Percentiles rank a stretch among this genome's conserved stretches.
These are phyloP conservation scores for Leucocoprinus leucothites DNA, from an alignment of 768 basidiomycete species.

Conservation along the genomic window DNA sequence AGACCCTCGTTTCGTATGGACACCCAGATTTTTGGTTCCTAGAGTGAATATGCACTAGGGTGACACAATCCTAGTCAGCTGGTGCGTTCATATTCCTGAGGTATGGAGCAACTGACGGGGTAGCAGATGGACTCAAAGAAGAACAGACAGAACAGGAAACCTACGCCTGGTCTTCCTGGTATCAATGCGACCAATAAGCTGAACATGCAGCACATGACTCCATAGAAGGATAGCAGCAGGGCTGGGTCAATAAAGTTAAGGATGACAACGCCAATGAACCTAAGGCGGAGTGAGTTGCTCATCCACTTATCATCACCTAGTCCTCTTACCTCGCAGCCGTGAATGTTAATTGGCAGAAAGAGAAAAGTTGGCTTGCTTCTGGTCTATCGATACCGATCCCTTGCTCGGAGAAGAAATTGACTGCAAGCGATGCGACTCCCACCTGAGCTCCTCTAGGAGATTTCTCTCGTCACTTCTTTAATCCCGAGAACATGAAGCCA, in stretches of 20 bases:
- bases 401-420: conserved; percentile 70
- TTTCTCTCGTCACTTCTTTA: not conserved
- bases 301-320: not conserved
- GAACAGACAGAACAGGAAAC: conserved; percentile 61
- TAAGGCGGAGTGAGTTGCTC: conserved; percentile 16
- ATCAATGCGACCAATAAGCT: conserved; percentile 47
- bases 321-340: conserved; percentile 50
- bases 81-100: not conserved
- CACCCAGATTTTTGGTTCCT: conserved; percentile 61
- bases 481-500: not conserved
- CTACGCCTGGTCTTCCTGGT: conserved; percentile 52
- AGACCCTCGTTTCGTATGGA: conserved; percentile 58
- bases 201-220: conserved; percentile 48
- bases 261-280: conserved; percentile 59
- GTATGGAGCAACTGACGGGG: conserved; percentile 36
- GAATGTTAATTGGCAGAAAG: conserved; percentile 70
- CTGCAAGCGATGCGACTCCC: conserved; percentile 61
- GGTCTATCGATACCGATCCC: conserved; percentile 49
- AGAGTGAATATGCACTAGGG: conserved; percentile 58
- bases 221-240: conserved; percentile 54
- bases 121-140: conserved; percentile 79
- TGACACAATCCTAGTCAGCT: not conserved
- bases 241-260: conserved; percentile 67
- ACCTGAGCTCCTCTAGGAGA: conserved; percentile 54
- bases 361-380: conserved; percentile 61